phyloP scores from a whole-genome alignment of 108 stramenopile genomes.

The Mediolabrus comicus region DNA sequence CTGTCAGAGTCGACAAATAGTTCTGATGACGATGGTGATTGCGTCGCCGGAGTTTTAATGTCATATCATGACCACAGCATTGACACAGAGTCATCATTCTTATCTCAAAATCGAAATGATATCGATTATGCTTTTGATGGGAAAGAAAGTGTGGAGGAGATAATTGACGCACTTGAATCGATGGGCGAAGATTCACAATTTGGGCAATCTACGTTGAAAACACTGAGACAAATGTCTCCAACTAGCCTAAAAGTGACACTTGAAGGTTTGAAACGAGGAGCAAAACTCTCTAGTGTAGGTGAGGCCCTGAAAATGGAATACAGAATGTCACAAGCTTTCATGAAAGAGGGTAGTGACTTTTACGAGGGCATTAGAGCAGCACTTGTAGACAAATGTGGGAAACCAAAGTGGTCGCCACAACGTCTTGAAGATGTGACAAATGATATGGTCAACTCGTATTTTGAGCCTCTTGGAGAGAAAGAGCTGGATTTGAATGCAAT shows the following conservation, averaged over 20 bases:
- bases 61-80: constrained; percentile 55
- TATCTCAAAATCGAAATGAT: constrained; percentile 42
- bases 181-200: constrained; percentile 52
- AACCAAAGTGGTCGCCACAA: constrained; percentile 83
- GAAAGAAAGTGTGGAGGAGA: constrained; percentile 56
- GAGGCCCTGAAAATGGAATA: constrained; percentile 85
- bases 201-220: constrained; percentile 54
- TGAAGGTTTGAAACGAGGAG: constrained; percentile 74
- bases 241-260: constrained; percentile 76
- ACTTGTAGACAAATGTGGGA: constrained; percentile 91
- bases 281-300: constrained; percentile 30
- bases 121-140: constrained; percentile 62
- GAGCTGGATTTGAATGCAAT: constrained; percentile 25
- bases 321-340: constrained; percentile 68
- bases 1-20: constrained; percentile 47
- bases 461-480: constrained; percentile 55
- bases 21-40: constrained; percentile 27
- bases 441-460: constrained; percentile 58
- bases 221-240: constrained; percentile 76
- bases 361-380: constrained; percentile 95
- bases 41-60: constrained; percentile 41
- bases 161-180: constrained; percentile 47
- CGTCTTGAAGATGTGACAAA: constrained; percentile 56
- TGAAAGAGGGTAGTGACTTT: constrained; percentile 78
- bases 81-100: constrained; percentile 44